Evolutionary conservation across 2,329 filamentous ascomycete species (phyloP), one percentile per base, ranked within the genome.

Genomic region (Penicillium sclerotiorum): DNA sequence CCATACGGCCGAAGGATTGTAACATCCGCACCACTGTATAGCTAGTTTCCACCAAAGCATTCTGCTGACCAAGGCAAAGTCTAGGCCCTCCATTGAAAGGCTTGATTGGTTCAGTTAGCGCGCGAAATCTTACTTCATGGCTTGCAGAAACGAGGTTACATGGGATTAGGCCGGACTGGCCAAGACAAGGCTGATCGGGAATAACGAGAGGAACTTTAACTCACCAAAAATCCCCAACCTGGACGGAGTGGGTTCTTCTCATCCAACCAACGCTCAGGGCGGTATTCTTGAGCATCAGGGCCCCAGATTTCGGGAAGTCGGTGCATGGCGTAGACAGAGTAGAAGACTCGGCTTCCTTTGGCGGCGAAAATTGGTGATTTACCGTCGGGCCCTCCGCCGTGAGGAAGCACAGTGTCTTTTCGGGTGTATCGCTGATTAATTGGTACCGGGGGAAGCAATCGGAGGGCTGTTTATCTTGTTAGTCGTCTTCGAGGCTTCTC

Each of bases 201-300:
- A 32, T 32, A 12, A n/a, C 4, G 38, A 6, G 6, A 18, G n/a
- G n/a, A n/a, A n/a, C n/a, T n/a, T n/a, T n/a, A n/a, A 41, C 38
- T 41, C 17, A 41, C 38, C 8, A 41, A 17, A 25, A 27, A 41
- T 18, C 38, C 38, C 38, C 38, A 41, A 28, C 38, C 38, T 6
- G 38, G 38, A 7, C 38, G 38, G 8, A 41, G 23, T 12, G 38
- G 38, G 3, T 13, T 17, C 9, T 30, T 41, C 4, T 41, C 38
- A 41, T 41, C 38, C 38, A 41, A 27, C 38, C 38, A 41, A 17
- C 38, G 38, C 38, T 41, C 38, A 4, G 38, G 38, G 15, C 38
- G 38, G 15, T 18, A 41, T 4, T 9, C 15, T 28, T 41, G 23
- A 6, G 22, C 23, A 7, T 41, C 38, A 41, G 17, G 17, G n/a